Evolutionary conservation across 2,329 filamentous ascomycete genomes (phyloP).

Genomic region (Dendryphion nanum): DNA sequence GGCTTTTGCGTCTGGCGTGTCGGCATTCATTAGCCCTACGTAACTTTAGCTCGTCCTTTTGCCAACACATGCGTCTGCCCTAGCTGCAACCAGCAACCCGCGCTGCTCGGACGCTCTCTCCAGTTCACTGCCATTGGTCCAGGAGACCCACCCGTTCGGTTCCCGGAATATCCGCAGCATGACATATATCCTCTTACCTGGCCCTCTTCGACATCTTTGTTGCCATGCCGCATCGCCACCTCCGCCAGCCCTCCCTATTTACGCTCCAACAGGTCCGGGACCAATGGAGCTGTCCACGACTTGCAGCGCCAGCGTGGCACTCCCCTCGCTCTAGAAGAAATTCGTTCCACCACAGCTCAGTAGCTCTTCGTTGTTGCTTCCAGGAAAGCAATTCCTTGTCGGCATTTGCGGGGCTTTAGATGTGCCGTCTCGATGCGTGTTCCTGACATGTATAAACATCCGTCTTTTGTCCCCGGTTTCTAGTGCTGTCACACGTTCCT

Average conservation of each 20-base stretch:
- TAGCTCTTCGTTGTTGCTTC: not conserved
- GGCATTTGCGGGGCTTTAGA: slow-evolving; percentile 16
- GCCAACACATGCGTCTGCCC: slow-evolving; percentile 32
- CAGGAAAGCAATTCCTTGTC: slow-evolving; percentile 12
- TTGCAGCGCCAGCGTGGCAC: slow-evolving; percentile 28
- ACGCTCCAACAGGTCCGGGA: slow-evolving; percentile 20
- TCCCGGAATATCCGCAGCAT: slow-evolving; percentile 18
- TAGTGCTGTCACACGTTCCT: slow-evolving; percentile 19
- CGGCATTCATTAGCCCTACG: slow-evolving; percentile 26
- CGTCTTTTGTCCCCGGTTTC: slow-evolving; percentile 17
- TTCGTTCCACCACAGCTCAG: slow-evolving; percentile 12
- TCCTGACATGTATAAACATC: slow-evolving; percentile 31
- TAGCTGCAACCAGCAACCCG: slow-evolving; percentile 24
- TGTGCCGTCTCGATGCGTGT: slow-evolving; percentile 24
- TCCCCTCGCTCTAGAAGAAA: slow-evolving; percentile 12
- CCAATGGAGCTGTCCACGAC: slow-evolving; percentile 16
- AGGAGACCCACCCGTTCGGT: slow-evolving; percentile 17
- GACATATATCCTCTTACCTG: slow-evolving; percentile 31
- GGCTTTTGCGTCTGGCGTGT: slow-evolving; percentile 13
- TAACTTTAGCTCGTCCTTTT: slow-evolving; percentile 21
- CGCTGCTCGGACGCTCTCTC: slow-evolving; percentile 9
- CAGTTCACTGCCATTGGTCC: slow-evolving; percentile 22
- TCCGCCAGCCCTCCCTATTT: slow-evolving; percentile 20
- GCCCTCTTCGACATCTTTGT: slow-evolving; percentile 22
- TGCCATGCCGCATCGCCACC: slow-evolving; percentile 16